Evolutionary conservation across 768 basidiomycete species (phyloP).

Genomic region (Hypsizygus marmoreus): DNA sequence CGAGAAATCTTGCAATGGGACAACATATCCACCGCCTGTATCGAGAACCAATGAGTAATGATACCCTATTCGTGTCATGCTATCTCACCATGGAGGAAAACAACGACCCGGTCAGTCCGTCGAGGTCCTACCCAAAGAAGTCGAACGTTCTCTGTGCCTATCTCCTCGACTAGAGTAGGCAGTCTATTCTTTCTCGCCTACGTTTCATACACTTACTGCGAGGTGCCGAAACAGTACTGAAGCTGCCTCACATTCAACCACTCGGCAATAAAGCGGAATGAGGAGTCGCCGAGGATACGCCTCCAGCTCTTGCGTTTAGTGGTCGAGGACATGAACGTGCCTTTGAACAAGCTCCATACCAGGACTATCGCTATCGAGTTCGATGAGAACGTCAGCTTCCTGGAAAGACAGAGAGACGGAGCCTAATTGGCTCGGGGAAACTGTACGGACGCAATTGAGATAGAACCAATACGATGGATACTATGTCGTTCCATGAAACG

Average conservation of each 20-base stretch:
- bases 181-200: slow-evolving; percentile 25
- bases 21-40: slow-evolving; percentile 30
- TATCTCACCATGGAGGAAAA: slow-evolving; percentile 33
- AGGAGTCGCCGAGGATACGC: slow-evolving; percentile 21
- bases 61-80: neutral
- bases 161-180: slow-evolving; percentile 25
- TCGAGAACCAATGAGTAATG: neutral
- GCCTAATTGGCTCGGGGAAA: too few relatives aligned
- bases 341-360: slow-evolving; percentile 17
- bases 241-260: slow-evolving; percentile 22
- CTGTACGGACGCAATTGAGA: too few relatives aligned
- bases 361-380: slow-evolving; percentile 21
- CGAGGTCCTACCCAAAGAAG: slow-evolving; percentile 37
- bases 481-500: too few relatives aligned
- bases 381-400: too few relatives aligned
- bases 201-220: slow-evolving; percentile 19
- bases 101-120: slow-evolving; percentile 29
- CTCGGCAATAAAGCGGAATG: slow-evolving; percentile 9
- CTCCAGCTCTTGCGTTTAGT: slow-evolving; percentile 23
- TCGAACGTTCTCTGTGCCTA: slow-evolving; percentile 25
- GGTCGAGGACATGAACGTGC: slow-evolving; percentile 13
- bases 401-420: too few relatives aligned
- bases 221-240: slow-evolving; percentile 21
- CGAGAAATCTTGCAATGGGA: slow-evolving; percentile 22
- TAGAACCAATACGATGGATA: too few relatives aligned